Evolutionary conservation across 805 yeast genomes (phyloP).

Genomic region (Pichia insulana): DNA sequence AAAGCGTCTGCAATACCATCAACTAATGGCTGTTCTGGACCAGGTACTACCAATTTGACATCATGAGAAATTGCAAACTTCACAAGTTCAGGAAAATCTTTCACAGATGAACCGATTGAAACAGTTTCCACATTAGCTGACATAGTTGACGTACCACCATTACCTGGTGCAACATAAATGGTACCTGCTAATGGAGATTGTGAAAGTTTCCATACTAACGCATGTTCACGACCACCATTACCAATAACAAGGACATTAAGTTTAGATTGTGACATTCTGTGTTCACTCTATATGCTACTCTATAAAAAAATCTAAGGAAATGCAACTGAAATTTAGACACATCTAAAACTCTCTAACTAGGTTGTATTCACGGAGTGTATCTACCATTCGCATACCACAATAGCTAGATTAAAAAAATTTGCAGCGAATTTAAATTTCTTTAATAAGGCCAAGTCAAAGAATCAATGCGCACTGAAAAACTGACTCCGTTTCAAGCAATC

Average conservation of each 20-base stretch:
- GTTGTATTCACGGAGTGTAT: background rate
- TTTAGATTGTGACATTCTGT: constrained; percentile 14
- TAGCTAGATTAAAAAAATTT: background rate
- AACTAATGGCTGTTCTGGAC: constrained; percentile 98
- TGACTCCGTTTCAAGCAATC: background rate
- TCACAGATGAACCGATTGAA: constrained; percentile 53
- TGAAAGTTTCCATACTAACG: constrained; percentile 82
- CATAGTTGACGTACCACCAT: constrained; percentile 75
- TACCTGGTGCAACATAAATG: constrained; percentile 92
- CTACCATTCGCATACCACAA: no score
- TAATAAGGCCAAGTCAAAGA: background rate
- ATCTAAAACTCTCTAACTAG: no score
- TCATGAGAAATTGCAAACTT: constrained; percentile 63
- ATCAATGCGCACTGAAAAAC: background rate
- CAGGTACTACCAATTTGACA: constrained; percentile 79
- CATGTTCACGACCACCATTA: constrained; percentile 99
- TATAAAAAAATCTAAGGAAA: background rate
- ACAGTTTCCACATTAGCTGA: constrained; percentile 58
- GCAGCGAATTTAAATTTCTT: background rate
- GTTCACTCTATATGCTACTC: background rate
- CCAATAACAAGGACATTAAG: constrained; percentile 77
- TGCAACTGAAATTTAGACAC: background rate
- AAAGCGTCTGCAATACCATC: constrained; percentile 79
- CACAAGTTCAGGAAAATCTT: constrained; percentile 62
- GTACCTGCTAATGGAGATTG: constrained; percentile 65